phyloP scores from a whole-genome alignment of 108 stramenopile genomes.

The Cyclotella kingstonii region DNA sequence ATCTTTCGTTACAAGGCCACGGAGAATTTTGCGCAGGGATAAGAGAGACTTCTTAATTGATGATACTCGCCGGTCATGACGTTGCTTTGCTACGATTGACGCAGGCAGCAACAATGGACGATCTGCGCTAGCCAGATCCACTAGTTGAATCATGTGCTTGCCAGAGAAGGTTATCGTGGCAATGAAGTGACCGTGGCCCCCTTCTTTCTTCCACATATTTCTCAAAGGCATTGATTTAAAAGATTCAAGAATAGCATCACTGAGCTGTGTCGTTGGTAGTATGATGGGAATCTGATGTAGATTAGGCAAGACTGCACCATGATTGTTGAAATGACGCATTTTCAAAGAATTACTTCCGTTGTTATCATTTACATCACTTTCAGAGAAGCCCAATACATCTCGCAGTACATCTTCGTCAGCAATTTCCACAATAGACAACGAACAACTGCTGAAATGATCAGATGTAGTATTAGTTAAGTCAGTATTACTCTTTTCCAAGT shows the following conservation, averaged over 20 bases:
- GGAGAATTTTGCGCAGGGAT: constrained; percentile 49
- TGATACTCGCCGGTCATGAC: constrained; percentile 12
- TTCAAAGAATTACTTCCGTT: constrained; percentile 16
- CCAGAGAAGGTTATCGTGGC: constrained; percentile 27
- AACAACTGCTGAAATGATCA: not conserved
- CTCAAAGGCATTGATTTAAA: constrained; percentile 29
- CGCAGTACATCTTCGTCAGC: constrained; percentile 48
- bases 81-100: not conserved
- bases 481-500: not conserved
- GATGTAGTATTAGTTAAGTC: not conserved
- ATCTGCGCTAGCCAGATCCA: constrained; percentile 52
- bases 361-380: constrained; percentile 21
- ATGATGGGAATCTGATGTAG: constrained; percentile 51
- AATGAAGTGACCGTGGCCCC: constrained; percentile 57
- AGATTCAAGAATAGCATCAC: constrained; percentile 1
- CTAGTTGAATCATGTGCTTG: constrained; percentile 38
- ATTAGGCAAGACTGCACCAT: constrained; percentile 51
- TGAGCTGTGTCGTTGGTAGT: constrained; percentile 19
- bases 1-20: constrained; percentile 30
- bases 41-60: constrained; percentile 55
- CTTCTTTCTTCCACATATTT: constrained; percentile 31
- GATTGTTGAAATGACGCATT: constrained; percentile 30
- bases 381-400: constrained; percentile 39
- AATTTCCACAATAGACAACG: constrained; percentile 49
- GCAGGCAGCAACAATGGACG: constrained; percentile 5